Evolutionary conservation across 1,139 yeast genomes (phyloP).

Genomic region (Taphrina betulina): DNA sequence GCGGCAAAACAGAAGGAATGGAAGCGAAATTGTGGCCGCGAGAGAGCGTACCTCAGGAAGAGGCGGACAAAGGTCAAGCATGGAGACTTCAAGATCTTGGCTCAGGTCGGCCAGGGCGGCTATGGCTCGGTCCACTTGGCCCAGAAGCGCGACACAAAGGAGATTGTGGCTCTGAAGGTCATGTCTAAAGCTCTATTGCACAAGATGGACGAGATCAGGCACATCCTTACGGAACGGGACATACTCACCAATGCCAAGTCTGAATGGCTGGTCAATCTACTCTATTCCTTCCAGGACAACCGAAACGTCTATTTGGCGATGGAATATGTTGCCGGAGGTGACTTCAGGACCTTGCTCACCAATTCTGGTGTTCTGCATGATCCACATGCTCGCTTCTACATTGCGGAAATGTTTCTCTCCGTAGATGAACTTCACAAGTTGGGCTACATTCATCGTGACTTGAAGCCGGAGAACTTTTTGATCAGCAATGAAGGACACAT

Average conservation of each 20-base stretch:
- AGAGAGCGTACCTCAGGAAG: conserved; percentile 78
- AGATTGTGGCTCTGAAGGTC: conserved; percentile 91
- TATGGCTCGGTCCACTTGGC: conserved; percentile 97
- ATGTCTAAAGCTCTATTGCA: conserved; percentile 82
- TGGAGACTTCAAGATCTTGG: conserved; percentile 91
- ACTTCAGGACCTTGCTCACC: conserved; percentile 87
- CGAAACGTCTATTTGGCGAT: conserved; percentile 90
- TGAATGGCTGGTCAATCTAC: conserved; percentile 90
- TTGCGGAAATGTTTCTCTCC: conserved; percentile 94
- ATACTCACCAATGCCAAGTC: conserved; percentile 90
- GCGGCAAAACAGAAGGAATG: conserved; percentile 59
- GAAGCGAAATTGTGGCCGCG: conserved; percentile 79
- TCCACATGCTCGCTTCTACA: conserved; percentile 91
- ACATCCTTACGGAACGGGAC: conserved; percentile 93
- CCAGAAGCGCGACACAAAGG: conserved; percentile 88
- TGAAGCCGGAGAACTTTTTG: conserved; percentile 94
- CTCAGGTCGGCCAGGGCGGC: conserved; percentile 99
- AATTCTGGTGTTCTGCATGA: conserved; percentile 91
- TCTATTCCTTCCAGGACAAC: conserved; percentile 92
- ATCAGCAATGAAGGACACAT: conserved; percentile 95
- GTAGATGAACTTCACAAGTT: conserved; percentile 90
- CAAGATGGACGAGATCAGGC: conserved; percentile 91
- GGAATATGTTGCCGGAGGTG: conserved; percentile 99
- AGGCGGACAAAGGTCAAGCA: conserved; percentile 88
- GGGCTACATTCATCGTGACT: conserved; percentile 95